Evolutionary conservation across 345 rosid species (phyloP).

Genomic region (Pistacia atlantica): DNA sequence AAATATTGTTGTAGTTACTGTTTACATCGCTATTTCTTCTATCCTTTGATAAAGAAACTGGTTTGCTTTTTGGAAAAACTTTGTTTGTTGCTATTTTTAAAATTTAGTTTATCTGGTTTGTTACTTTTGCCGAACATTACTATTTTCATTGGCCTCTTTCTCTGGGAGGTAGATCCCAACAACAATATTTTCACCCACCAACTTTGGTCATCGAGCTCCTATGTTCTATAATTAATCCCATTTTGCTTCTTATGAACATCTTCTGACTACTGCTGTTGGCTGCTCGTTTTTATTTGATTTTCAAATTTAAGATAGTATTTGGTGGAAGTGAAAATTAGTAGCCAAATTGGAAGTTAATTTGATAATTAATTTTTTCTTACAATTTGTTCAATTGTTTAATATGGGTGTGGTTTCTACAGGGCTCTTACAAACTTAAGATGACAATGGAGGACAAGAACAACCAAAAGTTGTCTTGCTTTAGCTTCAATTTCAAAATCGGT

Average conservation of each 20-base stretch:
- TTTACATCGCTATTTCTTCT: not conserved
- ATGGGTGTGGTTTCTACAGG: constrained; percentile 38
- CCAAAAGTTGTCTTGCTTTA: constrained; percentile 56
- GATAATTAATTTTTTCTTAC: not conserved
- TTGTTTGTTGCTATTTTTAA: not conserved
- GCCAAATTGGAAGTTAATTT: not conserved
- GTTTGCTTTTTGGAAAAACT: not conserved
- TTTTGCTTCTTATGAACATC: not conserved
- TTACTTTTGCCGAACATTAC: not conserved
- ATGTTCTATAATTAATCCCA: not conserved
- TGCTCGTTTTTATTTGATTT: not conserved
- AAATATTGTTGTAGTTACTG: not conserved
- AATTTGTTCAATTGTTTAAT: not conserved
- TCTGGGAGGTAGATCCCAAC: too few species aligned
- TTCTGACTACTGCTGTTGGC: not conserved
- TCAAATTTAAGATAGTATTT: too few species aligned
- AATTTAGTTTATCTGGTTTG: not conserved
- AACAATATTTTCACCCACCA: not conserved
- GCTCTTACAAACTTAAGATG: constrained; percentile 59
- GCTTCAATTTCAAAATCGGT: constrained; percentile 53
- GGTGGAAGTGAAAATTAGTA: not conserved
- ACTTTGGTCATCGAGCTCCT: not conserved
- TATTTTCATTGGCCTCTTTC: too few species aligned
- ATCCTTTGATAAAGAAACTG: not conserved
- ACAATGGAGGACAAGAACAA: constrained; percentile 43